These are phyloP conservation scores for Phaeosphaeria sp. DNA, from an alignment of 2,329 filamentous ascomycete species.

Conservation along the genomic window DNA sequence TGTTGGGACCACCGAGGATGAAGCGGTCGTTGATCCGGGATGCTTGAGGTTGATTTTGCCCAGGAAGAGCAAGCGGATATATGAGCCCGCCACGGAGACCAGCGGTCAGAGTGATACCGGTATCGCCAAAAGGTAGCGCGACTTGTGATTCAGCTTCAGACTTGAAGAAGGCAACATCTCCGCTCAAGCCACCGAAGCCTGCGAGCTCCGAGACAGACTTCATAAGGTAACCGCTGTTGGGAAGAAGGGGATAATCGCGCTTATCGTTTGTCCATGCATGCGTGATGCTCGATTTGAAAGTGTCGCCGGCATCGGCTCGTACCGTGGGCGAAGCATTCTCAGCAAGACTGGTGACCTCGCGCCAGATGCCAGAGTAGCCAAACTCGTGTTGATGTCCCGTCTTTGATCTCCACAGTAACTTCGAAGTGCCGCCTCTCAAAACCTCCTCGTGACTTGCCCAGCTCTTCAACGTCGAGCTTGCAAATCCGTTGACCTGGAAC, in stretches of 20 bases:
- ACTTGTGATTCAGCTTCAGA: slow-evolving; percentile 83
- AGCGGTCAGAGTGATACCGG: slow-evolving; percentile 81
- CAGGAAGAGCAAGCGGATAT: slow-evolving; percentile 76
- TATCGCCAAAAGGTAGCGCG: slow-evolving; percentile 75
- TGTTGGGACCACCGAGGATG: slow-evolving; percentile 90
- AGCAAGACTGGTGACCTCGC: slow-evolving; percentile 82
- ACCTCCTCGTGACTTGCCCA: slow-evolving; percentile 96
- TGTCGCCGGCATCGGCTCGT: slow-evolving; percentile 85
- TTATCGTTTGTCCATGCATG: slow-evolving; percentile 82
- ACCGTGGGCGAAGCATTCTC: slow-evolving; percentile 80
- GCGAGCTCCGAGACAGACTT: slow-evolving; percentile 84
- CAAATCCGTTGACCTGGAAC: slow-evolving; percentile 78
- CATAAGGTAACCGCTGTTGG: slow-evolving; percentile 79
- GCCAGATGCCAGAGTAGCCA: slow-evolving; percentile 82
- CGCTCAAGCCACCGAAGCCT: slow-evolving; percentile 80
- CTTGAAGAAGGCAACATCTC: slow-evolving; percentile 94
- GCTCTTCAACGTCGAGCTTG: slow-evolving; percentile 83
- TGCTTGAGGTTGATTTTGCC: slow-evolving; percentile 61
- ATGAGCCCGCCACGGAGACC: slow-evolving; percentile 83
- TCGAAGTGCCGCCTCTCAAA: slow-evolving; percentile 76
- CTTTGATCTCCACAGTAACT: slow-evolving; percentile 74
- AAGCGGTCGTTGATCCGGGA: slow-evolving; percentile 94
- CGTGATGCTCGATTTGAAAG: slow-evolving; percentile 83
- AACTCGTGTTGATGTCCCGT: slow-evolving; percentile 76
- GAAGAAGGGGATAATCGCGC: slow-evolving; percentile 84